phyloP scores from a whole-genome alignment of 176 grass and related monocot genomes.

The Puya raimondii region DNA sequence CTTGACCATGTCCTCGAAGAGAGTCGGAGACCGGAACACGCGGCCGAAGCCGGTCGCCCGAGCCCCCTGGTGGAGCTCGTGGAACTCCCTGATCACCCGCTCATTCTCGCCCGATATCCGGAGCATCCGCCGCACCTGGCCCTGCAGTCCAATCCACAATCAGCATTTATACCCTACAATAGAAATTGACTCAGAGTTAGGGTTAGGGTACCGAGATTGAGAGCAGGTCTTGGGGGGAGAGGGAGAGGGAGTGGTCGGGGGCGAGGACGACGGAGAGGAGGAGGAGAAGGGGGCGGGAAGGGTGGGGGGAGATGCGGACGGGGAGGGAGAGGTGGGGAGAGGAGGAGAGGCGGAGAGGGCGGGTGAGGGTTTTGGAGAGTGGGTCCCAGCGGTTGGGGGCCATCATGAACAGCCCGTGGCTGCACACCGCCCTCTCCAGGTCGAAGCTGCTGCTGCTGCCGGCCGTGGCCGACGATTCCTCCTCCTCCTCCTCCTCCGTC shows the following conservation, averaged over 20 bases:
- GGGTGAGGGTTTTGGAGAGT: conserved; percentile 32
- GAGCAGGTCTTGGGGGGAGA: conserved; percentile 35
- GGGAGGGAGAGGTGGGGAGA: conserved; percentile 29
- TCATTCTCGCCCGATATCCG: conserved; percentile 38
- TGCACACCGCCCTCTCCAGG: conserved; percentile 69
- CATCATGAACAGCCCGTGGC: conserved; percentile 94
- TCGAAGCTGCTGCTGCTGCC: conserved; percentile 27
- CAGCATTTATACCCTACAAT: too few species aligned
- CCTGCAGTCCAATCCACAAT: conserved; percentile 21
- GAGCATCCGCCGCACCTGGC: conserved; percentile 69
- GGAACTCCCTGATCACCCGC: conserved; percentile 40
- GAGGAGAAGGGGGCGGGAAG: conserved; percentile 19
- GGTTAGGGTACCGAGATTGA: conserved; percentile 36
- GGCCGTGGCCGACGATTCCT: neutral
- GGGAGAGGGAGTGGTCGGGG: conserved; percentile 6
- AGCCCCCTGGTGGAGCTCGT: conserved; percentile 38
- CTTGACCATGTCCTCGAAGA: conserved; percentile 90
- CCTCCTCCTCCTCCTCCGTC: neutral
- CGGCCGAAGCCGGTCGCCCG: conserved; percentile 43
- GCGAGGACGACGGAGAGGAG: conserved; percentile 50
- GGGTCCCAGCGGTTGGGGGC: conserved; percentile 77
- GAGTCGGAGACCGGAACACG: conserved; percentile 64
- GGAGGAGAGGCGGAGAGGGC: conserved; percentile 68
- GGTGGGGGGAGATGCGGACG: conserved; percentile 40
- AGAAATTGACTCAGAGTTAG: too few species aligned